Evolutionary conservation across 371 early-diverging fungal species (phyloP).

Genomic region (Chytridium lagenaria): DNA sequence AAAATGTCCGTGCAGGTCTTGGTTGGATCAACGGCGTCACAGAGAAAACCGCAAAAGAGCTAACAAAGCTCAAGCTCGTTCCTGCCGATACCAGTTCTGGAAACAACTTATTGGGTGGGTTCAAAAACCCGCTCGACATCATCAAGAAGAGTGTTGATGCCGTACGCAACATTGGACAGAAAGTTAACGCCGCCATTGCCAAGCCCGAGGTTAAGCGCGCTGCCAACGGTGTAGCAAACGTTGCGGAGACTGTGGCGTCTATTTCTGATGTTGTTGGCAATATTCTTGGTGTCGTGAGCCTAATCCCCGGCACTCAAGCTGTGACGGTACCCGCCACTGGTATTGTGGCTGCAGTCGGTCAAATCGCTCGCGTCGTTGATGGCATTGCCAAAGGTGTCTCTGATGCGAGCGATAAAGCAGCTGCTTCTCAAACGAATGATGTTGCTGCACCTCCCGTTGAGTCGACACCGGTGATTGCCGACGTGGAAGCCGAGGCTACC

Average conservation of each 20-base stretch:
- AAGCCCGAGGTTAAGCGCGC: not conserved
- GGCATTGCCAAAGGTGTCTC: not conserved
- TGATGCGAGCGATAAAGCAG: not conserved
- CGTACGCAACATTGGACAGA: not conserved
- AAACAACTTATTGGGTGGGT: not conserved
- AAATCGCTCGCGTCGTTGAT: not conserved
- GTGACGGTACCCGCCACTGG: not conserved
- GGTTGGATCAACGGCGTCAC: slow-evolving; percentile 9
- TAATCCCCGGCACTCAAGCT: not conserved
- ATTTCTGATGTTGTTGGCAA: slow-evolving; percentile 8
- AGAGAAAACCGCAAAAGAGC: not conserved
- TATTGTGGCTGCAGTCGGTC: not conserved
- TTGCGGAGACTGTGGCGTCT: slow-evolving; percentile 11
- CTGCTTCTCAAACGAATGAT: not conserved
- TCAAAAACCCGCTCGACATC: slow-evolving; percentile 1
- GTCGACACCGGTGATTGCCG: too few relatives aligned
- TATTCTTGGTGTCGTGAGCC: not conserved
- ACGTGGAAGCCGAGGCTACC: not conserved
- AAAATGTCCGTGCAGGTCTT: not conserved
- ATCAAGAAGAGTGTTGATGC: not conserved
- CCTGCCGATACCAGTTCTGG: not conserved
- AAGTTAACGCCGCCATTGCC: not conserved
- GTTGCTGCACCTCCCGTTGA: not conserved
- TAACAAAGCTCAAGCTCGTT: not conserved
- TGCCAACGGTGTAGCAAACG: slow-evolving; percentile 4